Conservation (phyloP, 192 early-diverging fungal species). For the Coemansia sp. region DNA sequence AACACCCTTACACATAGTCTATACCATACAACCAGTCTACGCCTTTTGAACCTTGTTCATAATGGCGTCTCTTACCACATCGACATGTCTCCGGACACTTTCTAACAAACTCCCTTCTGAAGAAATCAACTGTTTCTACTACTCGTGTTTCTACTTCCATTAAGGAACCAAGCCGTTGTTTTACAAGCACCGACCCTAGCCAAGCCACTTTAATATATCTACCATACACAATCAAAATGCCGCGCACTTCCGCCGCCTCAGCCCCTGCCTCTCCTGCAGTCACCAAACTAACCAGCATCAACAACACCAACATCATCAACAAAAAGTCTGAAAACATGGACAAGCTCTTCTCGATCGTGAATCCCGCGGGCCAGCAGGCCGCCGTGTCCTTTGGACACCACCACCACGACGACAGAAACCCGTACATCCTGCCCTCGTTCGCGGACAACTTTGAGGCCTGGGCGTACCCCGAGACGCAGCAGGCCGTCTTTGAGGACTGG, state of each 20-base stretch:
- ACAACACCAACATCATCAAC: slow-evolving; percentile 9
- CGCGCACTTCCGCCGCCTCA: slow-evolving; percentile 23
- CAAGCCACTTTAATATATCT: not conserved
- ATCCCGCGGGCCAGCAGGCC: slow-evolving; percentile 23
- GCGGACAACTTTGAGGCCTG: slow-evolving; percentile 50
- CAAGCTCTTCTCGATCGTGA: slow-evolving; percentile 39
- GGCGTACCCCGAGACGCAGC: slow-evolving; percentile 50
- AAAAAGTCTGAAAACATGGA: slow-evolving; percentile 43
- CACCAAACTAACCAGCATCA: slow-evolving; percentile 9
- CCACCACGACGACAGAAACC: slow-evolving; percentile 31
- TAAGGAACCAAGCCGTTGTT: slow-evolving; percentile 16
- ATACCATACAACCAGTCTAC: slow-evolving; percentile 18
- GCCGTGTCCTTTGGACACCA: slow-evolving; percentile 24
- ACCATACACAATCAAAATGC: slow-evolving; percentile 18
- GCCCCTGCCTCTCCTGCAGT: slow-evolving; percentile 35
- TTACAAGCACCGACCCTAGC: not conserved
- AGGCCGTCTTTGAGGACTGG: slow-evolving; percentile 50
- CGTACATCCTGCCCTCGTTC: slow-evolving; percentile 44
- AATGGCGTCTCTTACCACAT: slow-evolving; percentile 47
- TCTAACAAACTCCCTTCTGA: slow-evolving; percentile 25
- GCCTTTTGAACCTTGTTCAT: slow-evolving; percentile 50
- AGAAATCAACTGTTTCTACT: slow-evolving; percentile 55
- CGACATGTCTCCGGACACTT: slow-evolving; percentile 50
- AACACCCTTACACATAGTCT: slow-evolving; percentile 20
- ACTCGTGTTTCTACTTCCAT: slow-evolving; percentile 40